Evolutionary conservation across 768 basidiomycete genomes (phyloP).

Genomic region (Phylloporus sp.): DNA sequence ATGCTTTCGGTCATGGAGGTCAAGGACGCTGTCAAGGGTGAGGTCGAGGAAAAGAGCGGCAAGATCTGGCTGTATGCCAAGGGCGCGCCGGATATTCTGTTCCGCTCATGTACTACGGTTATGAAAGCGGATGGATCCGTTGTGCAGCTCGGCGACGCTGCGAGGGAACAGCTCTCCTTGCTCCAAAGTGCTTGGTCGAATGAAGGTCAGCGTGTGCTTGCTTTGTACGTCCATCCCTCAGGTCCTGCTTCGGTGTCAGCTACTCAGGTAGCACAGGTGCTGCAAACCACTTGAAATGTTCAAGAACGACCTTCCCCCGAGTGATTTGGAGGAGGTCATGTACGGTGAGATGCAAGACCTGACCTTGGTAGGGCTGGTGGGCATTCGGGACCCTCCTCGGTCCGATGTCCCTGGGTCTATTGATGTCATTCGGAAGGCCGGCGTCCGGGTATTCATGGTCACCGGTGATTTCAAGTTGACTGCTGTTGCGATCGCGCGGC

Average conservation of each 20-base stretch:
- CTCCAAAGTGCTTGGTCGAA: constrained; percentile 43
- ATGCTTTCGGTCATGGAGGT: constrained; percentile 45
- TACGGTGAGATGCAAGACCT: constrained; percentile 36
- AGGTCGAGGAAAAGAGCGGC: constrained; percentile 5
- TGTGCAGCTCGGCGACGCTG: constrained; percentile 19
- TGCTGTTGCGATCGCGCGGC: constrained; percentile 47
- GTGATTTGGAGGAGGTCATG: constrained; percentile 37
- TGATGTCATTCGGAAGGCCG: constrained; percentile 43
- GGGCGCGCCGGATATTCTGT: constrained; percentile 56
- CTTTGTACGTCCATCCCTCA: constrained; percentile 28
- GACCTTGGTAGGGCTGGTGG: constrained; percentile 48
- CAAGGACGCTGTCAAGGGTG: constrained; percentile 46
- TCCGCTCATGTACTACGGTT: constrained; percentile 35
- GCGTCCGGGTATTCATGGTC: constrained; percentile 54
- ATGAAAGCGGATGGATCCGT: constrained; percentile 30
- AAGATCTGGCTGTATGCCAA: constrained; percentile 44
- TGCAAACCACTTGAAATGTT: constrained; percentile 28
- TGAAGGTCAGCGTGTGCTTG: constrained; percentile 52
- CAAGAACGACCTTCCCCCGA: constrained; percentile 24
- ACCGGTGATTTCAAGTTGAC: constrained; percentile 56
- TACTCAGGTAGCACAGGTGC: constrained; percentile 8
- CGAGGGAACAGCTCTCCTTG: constrained; percentile 32
- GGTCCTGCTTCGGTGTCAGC: constrained; percentile 4
- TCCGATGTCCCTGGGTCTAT: constrained; percentile 47
- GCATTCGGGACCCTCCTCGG: constrained; percentile 55